A percentile compares a stretch with the other conserved stretches of the same genome.
Conservation (phyloP, 768 basidiomycete genomes). For the Lactifluus piperatus region DNA sequence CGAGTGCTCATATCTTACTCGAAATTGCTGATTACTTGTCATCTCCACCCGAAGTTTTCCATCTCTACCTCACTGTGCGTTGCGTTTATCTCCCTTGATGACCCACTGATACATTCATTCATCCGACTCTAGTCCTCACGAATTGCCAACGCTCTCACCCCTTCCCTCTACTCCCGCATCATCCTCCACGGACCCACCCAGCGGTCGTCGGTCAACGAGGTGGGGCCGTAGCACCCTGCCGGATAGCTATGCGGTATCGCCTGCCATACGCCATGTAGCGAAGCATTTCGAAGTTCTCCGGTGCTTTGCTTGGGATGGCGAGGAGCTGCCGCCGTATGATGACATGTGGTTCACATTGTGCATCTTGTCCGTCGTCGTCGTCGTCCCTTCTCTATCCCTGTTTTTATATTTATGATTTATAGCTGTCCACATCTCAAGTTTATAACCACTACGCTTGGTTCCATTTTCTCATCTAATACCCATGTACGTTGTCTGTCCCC, state of each 20-base stretch:
- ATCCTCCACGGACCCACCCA: slow-evolving; percentile 46
- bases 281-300: slow-evolving; percentile 51
- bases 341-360: no score
- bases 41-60: no score
- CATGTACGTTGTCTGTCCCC: no score
- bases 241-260: slow-evolving; percentile 34
- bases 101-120: no score
- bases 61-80: no score
- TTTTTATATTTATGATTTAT: slow-evolving; percentile 48
- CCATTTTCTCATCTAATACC: slow-evolving; percentile 44
- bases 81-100: no score
- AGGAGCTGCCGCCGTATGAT: no score
- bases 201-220: slow-evolving; percentile 32
- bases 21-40: no score
- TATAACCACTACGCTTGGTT: no score
- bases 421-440: slow-evolving; percentile 60
- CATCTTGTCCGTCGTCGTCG: no score
- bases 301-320: slow-evolving; percentile 65
- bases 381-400: no score
- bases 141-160: slow-evolving; percentile 42
- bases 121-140: slow-evolving; percentile 65
- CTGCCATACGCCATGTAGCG: slow-evolving; percentile 42
- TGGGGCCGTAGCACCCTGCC: slow-evolving; percentile 26
- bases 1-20: no score
- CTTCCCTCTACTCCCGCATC: slow-evolving; percentile 53